phyloP scores from a whole-genome alignment of 352 stramenopile genomes.

The Globisporangium spiculum region DNA sequence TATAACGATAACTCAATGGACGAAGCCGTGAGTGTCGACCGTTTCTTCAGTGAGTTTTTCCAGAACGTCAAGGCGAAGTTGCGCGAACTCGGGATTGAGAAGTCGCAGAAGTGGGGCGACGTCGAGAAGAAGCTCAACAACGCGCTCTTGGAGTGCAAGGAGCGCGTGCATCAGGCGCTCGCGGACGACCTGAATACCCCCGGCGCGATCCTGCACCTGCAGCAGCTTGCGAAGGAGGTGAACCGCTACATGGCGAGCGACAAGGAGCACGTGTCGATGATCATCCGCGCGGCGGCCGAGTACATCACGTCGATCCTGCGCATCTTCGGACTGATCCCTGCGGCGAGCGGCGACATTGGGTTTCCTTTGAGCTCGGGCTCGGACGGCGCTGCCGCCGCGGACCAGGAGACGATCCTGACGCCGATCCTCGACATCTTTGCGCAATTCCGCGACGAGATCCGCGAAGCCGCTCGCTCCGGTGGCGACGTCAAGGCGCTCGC shows the following conservation, averaged over 20 bases:
- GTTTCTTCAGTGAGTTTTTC: slow-evolving; percentile 93
- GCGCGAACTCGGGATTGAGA: slow-evolving; percentile 70
- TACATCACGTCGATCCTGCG: slow-evolving; percentile 89
- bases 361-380: slow-evolving; percentile 56
- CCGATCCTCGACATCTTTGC: slow-evolving; percentile 90
- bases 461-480: slow-evolving; percentile 57
- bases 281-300: slow-evolving; percentile 77
- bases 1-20: slow-evolving; percentile 95
- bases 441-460: slow-evolving; percentile 85
- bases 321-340: slow-evolving; percentile 78
- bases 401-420: slow-evolving; percentile 80
- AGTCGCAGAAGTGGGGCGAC: slow-evolving; percentile 75
- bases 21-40: slow-evolving; percentile 86
- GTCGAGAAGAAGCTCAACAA: slow-evolving; percentile 74
- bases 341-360: slow-evolving; percentile 70
- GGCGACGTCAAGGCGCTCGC: slow-evolving; percentile 55
- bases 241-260: slow-evolving; percentile 77
- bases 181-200: slow-evolving; percentile 92
- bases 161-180: slow-evolving; percentile 78
- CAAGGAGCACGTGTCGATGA: slow-evolving; percentile 66
- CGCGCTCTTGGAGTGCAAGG: slow-evolving; percentile 67
- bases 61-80: slow-evolving; percentile 91
- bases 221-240: slow-evolving; percentile 82
- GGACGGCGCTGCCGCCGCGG: slow-evolving; percentile 23
- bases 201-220: slow-evolving; percentile 57